Conservation (phyloP, 306 rosid genomes). For the Sechiopsis laciniata region DNA sequence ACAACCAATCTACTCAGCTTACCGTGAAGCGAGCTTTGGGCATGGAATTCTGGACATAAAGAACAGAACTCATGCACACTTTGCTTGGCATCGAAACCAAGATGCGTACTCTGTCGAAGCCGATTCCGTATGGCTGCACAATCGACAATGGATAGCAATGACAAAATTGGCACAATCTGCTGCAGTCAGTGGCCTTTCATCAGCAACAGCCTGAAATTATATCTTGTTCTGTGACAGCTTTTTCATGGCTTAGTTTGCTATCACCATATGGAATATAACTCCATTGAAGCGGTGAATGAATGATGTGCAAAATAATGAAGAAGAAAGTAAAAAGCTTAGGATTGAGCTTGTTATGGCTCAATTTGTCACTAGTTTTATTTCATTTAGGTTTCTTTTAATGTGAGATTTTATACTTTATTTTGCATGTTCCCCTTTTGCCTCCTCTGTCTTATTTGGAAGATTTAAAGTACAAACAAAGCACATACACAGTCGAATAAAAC, state of each 20-base stretch:
- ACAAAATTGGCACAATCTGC: slow-evolving; percentile 9
- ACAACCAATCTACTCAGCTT: slow-evolving; percentile 75
- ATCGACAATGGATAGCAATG: slow-evolving; percentile 38
- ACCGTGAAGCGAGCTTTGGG: slow-evolving; percentile 65
- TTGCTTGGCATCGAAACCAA: slow-evolving; percentile 62
- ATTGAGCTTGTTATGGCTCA: slow-evolving; percentile 3
- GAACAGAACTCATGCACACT: slow-evolving; percentile 52
- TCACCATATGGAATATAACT: not conserved
- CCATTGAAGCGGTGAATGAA: not conserved
- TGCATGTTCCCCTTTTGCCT: not conserved
- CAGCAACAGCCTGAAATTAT: not conserved
- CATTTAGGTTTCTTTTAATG: not conserved
- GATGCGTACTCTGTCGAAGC: slow-evolving; percentile 59
- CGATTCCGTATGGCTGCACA: slow-evolving; percentile 51
- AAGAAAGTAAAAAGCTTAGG: no score
- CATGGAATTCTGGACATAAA: slow-evolving; percentile 61
- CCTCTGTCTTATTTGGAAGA: not conserved
- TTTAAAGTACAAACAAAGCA: not conserved
- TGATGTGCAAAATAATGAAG: not conserved
- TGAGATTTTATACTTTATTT: not conserved
- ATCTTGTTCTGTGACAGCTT: not conserved
- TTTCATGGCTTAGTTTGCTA: not conserved
- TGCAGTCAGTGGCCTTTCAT: not conserved
- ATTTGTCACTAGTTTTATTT: not conserved
- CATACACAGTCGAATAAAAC: not conserved